phyloP scores from a whole-genome alignment of 1,139 yeast genomes.

The Wickerhamiella pararugosa region DNA sequence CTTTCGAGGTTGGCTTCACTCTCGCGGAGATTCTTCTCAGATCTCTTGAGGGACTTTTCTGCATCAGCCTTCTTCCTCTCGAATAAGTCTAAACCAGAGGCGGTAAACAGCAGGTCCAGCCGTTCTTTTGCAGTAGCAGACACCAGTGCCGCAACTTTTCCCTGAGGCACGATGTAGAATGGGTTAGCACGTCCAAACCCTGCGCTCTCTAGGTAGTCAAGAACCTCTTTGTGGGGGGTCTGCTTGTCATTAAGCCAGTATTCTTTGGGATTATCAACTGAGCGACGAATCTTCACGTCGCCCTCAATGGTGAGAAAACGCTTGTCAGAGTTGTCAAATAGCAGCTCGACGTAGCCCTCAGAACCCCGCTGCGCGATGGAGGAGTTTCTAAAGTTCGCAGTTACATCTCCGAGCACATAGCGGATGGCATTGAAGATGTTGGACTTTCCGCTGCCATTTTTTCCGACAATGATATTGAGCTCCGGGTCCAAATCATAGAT shows the following conservation, averaged over 20 bases:
- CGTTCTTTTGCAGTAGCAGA: constrained; percentile 81
- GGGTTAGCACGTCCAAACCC: constrained; percentile 89
- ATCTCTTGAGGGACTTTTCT: constrained; percentile 58
- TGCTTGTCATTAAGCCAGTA: constrained; percentile 59
- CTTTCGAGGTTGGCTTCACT: constrained; percentile 53
- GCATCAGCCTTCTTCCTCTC: constrained; percentile 73
- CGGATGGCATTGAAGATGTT: constrained; percentile 92
- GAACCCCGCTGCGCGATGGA: constrained; percentile 50
- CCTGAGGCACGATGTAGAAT: constrained; percentile 95
- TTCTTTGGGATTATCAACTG: constrained; percentile 80
- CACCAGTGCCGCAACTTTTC: constrained; percentile 64
- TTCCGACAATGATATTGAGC: constrained; percentile 79
- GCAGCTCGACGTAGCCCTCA: constrained; percentile 86
- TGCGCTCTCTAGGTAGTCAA: constrained; percentile 75
- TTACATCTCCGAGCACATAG: constrained; percentile 42
- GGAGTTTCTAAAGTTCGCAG: constrained; percentile 1
- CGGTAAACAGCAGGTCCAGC: constrained; percentile 65
- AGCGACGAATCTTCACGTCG: constrained; percentile 65
- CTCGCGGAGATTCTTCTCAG: constrained; percentile 53
- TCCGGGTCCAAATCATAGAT: constrained; percentile 66
- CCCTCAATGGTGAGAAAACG: constrained; percentile 53
- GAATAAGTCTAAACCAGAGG: constrained; percentile 89
- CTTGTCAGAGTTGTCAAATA: constrained; percentile 68
- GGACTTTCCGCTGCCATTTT: constrained; percentile 95
- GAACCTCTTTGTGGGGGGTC: constrained; percentile 67